A percentile compares a stretch with the other conserved stretches of the same genome.
phyloP scores from a whole-genome alignment of 257 asterid genomes.

The Nicotiana undulata region DNA sequence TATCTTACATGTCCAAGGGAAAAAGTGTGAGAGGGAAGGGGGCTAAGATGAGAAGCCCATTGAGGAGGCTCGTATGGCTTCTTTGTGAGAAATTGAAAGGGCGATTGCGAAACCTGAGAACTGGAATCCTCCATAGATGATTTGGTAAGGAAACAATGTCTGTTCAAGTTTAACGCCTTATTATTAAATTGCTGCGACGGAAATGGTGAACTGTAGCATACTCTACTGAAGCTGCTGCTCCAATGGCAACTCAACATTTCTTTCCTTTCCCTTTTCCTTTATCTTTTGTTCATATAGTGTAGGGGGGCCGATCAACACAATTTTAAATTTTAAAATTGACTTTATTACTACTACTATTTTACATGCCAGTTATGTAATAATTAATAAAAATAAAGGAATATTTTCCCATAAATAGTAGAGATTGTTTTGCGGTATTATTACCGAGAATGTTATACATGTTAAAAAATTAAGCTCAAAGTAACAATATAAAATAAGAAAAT shows the following conservation, averaged over 20 bases:
- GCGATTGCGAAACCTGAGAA: background rate
- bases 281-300: background rate
- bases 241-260: background rate
- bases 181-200: background rate
- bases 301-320: too few relatives aligned
- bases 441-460: too few relatives aligned
- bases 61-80: too few relatives aligned
- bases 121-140: background rate
- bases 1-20: slow-evolving; percentile 73
- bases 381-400: too few relatives aligned
- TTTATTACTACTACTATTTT: too few relatives aligned
- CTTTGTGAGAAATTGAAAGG: too few relatives aligned
- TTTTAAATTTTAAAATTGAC: too few relatives aligned
- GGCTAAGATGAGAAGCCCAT: slow-evolving; percentile 12
- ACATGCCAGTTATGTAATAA: too few relatives aligned
- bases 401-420: too few relatives aligned
- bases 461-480: too few relatives aligned
- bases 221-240: background rate
- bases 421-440: too few relatives aligned
- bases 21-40: slow-evolving; percentile 57
- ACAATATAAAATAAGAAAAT: too few relatives aligned
- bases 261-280: background rate
- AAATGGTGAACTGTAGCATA: background rate
- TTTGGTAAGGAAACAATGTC: background rate
- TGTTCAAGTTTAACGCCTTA: background rate